Base-by-base conservation (phyloP, 2,329 filamentous ascomycete species). In the Scedosporium boydii region DNA sequence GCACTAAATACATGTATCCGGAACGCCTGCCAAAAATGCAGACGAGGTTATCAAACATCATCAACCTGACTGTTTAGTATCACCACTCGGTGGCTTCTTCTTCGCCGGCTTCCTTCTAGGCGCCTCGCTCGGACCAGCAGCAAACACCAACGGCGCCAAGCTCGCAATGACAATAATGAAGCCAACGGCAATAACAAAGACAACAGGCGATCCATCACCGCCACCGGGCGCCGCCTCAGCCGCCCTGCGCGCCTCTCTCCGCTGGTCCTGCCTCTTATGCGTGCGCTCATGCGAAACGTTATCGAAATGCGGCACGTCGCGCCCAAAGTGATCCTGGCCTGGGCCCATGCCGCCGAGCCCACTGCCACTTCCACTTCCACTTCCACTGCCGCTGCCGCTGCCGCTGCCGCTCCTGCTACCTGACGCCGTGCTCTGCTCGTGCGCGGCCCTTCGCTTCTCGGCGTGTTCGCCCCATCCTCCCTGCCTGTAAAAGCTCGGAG, bases 401-500 rank as follows among this genome's bases (percentile, higher is more conserved):
- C 73, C 69, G 68, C 77, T 64, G 71, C 70, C 57, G 74, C 26
- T 29, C 5, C 14, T 14, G 1, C 53, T 21, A 6, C 26, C 26
- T 26, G 34, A 29, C 9, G 38, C 41, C 21, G 59, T 44, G 48
- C 27, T 27, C 59, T 61, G 69, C 60, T 81, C 78, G 64, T 85
- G 81, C 55, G 81, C 81, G 42, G 80, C 79, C 61, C 75, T 74
- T 44, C 86, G 74, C 75, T 88, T 89, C 42, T 82, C 82, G 2
- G 76, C 71, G 63, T 90, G 84, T 2, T 77, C 73, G 58, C 90
- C 90, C 82, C 91, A 96, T 3, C 89, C 91, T 4, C 91, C 92
- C 65, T 82, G 87, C 18, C 87, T 83, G 74, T 91, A 97, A 77
- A 97, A 98, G 66, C 86, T 90, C 0, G 93, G 93, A 59, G 95